Evolutionary conservation across 2,329 filamentous ascomycete genomes (phyloP), one percentile per base, ranked within the genome.

Genomic region (Hypoxylon sp.): DNA sequence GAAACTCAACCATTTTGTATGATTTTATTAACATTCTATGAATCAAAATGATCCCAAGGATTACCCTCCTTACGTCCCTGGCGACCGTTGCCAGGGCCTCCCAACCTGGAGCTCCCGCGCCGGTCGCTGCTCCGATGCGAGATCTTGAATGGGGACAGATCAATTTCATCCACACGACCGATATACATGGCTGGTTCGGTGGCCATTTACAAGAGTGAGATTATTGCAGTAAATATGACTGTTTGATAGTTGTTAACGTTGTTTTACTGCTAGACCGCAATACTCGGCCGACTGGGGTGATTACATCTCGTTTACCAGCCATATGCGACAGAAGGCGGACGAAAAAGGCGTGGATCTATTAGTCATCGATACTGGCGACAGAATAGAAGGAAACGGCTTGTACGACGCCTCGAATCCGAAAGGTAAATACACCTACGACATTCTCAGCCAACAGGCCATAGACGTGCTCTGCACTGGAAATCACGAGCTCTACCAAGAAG

Each of bases 281-380:
- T 99, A 97, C 81, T 94, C 93, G 5, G 95, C 94, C 51, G 96
- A 99, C 80, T 98, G 96, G 94, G 96, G 96, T 65, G 96, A 99
- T 81, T 99, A 98, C 80, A 87, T 98, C 75, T 98, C 95, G 5
- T 98, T 99, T 78, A 89, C 94, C 35, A 85, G 91, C 37, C 94
- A 95, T 77, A 89, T 99, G 85, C 91, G 89, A 62, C 86, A 89
- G 72, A 90, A 88, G 76, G 94, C 94, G 61, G 92, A 98, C 76
- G 87, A 89, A 0, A 86, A 91, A 58, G 94, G 94, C 48, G 88
- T 88, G 29, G 96, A 99, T 78, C 83, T 99, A 14, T 83, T 99
- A n/a, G 84, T 99, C n/a, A 84, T 99, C 70, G 96, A 99, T 78
- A 98, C 94, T 0, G 96, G 96, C 67, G 96, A 98, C 77, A 88